Evolutionary conservation across 2,329 filamentous ascomycete genomes (phyloP).

Genomic region (Epichloe aotearoae): DNA sequence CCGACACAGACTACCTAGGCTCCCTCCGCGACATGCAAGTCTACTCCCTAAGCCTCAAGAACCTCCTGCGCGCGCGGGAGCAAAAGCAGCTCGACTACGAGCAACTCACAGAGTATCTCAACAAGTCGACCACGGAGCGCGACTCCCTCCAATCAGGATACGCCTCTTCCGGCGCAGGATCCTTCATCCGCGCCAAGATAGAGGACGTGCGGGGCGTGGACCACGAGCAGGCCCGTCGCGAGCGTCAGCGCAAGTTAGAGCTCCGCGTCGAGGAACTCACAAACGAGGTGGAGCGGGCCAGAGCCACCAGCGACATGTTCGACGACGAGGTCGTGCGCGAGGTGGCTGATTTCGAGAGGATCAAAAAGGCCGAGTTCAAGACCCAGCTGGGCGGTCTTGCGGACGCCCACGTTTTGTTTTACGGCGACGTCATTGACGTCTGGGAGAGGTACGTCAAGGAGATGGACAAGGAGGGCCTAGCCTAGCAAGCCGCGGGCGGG

Average conservation of each 20-base stretch:
- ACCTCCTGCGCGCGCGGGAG: slow-evolving; percentile 81
- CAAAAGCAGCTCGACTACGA: slow-evolving; percentile 98
- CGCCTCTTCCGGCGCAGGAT: slow-evolving; percentile 43
- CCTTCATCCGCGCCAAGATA: slow-evolving; percentile 86
- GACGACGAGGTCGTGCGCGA: slow-evolving; percentile 94
- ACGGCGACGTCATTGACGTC: slow-evolving; percentile 61
- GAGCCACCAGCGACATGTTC: slow-evolving; percentile 79
- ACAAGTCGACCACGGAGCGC: slow-evolving; percentile 76
- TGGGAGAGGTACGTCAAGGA: slow-evolving; percentile 88
- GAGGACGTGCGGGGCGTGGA: slow-evolving; percentile 95
- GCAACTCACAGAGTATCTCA: slow-evolving; percentile 87
- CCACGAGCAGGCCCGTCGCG: slow-evolving; percentile 80
- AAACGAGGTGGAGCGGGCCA: slow-evolving; percentile 74
- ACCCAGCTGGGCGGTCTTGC: slow-evolving; percentile 72
- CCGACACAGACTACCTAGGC: slow-evolving; percentile 90
- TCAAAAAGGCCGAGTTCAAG: slow-evolving; percentile 89
- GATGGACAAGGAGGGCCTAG: slow-evolving; percentile 57
- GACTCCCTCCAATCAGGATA: slow-evolving; percentile 60
- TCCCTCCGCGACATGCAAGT: slow-evolving; percentile 91
- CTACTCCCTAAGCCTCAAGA: slow-evolving; percentile 78
- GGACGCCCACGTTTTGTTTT: slow-evolving; percentile 78
- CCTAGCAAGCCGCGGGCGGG: neutral
- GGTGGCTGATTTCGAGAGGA: slow-evolving; percentile 86
- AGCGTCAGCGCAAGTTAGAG: slow-evolving; percentile 80
- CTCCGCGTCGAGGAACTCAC: slow-evolving; percentile 86